Evolutionary conservation across 495 filamentous ascomycete species (phyloP).

Genomic region (Arthonia radiata): DNA sequence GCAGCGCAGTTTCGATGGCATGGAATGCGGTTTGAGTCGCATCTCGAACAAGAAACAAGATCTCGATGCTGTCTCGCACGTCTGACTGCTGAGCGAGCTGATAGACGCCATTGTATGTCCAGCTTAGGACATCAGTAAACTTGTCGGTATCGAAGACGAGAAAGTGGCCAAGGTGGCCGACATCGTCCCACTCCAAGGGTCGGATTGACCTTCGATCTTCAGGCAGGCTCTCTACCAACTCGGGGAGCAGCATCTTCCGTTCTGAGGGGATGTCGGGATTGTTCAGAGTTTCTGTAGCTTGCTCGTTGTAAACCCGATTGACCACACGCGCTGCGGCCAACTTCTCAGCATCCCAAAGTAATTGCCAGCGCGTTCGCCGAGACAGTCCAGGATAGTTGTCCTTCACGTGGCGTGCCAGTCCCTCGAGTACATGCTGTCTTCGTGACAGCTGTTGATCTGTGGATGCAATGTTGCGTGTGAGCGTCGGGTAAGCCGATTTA

Average conservation of each 20-base stretch:
- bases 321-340: slow-evolving; percentile 58
- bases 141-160: slow-evolving; percentile 53
- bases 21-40: slow-evolving; percentile 55
- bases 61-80: slow-evolving; percentile 17
- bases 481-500: slow-evolving; percentile 42
- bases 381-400: slow-evolving; percentile 29
- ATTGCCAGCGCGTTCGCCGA: slow-evolving; percentile 40
- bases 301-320: slow-evolving; percentile 47
- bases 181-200: slow-evolving; percentile 29
- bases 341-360: slow-evolving; percentile 81
- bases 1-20: slow-evolving; percentile 44
- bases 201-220: slow-evolving; percentile 42
- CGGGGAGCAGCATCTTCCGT: slow-evolving; percentile 30
- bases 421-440: slow-evolving; percentile 40
- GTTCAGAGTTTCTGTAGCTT: slow-evolving; percentile 16
- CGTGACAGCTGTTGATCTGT: slow-evolving; percentile 56
- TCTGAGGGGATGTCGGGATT: slow-evolving; percentile 20
- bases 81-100: slow-evolving; percentile 32
- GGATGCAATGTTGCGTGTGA: slow-evolving; percentile 43
- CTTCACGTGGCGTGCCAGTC: slow-evolving; percentile 43
- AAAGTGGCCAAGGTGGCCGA: slow-evolving; percentile 54
- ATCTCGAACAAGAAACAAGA: slow-evolving; percentile 20
- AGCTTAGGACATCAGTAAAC: slow-evolving; percentile 50
- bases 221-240: slow-evolving; percentile 43
- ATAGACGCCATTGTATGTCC: slow-evolving; percentile 48